These are phyloP conservation scores for Termitomyces sp. DNA, from an alignment of 768 basidiomycete genomes.

Conservation along the genomic window DNA sequence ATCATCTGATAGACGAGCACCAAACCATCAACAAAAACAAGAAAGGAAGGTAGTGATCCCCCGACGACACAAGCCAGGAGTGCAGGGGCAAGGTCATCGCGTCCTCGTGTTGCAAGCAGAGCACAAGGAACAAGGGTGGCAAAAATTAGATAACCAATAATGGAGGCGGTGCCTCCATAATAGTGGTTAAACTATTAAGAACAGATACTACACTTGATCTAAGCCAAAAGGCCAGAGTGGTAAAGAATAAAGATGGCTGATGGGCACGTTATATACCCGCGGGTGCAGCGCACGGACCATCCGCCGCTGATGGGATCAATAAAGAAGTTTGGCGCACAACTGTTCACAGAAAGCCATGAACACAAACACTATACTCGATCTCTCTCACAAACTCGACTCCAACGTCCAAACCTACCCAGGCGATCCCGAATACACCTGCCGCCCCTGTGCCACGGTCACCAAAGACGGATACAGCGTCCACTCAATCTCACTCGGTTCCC, in stretches of 20 bases:
- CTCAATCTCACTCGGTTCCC: slow-evolving; percentile 52
- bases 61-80: slow-evolving; percentile 59
- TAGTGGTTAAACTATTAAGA: slow-evolving; percentile 79
- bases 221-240: slow-evolving; percentile 95
- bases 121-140: slow-evolving; percentile 42
- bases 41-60: slow-evolving; percentile 31
- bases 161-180: slow-evolving; percentile 50
- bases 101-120: slow-evolving; percentile 54
- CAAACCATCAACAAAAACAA: slow-evolving; percentile 10
- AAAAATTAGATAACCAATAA: slow-evolving; percentile 55
- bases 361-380: slow-evolving; percentile 36
- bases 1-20: slow-evolving; percentile 2
- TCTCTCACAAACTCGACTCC: slow-evolving; percentile 43
- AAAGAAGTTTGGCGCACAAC: no score
- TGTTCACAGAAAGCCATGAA: not conserved
- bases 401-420: slow-evolving; percentile 48
- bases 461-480: slow-evolving; percentile 47
- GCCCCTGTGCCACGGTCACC: slow-evolving; percentile 30
- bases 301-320: not conserved
- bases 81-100: slow-evolving; percentile 55
- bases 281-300: slow-evolving; percentile 12
- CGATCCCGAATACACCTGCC: slow-evolving; percentile 42
- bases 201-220: slow-evolving; percentile 98
- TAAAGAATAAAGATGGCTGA: slow-evolving; percentile 31
- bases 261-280: slow-evolving; percentile 1